A percentile compares a stretch with the other conserved stretches of the same genome.
These are phyloP conservation scores for Avena sativa DNA, from an alignment of 176 grass and related monocot species.

Conservation along the genomic window DNA sequence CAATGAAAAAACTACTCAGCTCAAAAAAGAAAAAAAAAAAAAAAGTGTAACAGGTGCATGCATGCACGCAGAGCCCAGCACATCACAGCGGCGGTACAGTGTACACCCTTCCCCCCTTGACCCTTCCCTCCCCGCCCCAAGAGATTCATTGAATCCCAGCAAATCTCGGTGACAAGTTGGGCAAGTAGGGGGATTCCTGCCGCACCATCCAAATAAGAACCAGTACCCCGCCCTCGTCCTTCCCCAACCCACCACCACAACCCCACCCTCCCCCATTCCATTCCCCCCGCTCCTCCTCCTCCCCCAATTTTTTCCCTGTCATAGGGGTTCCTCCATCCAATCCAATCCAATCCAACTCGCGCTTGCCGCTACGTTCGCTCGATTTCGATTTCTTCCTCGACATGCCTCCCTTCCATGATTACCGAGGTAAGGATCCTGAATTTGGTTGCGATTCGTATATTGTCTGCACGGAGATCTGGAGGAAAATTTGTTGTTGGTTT, in stretches of 20 bases:
- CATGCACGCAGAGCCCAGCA: background rate
- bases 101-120: conserved; percentile 4
- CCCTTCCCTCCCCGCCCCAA: background rate
- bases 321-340: conserved; percentile 47
- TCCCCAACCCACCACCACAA: conserved; percentile 8
- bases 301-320: conserved; percentile 51
- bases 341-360: background rate
- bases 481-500: background rate
- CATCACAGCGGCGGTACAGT: conserved; percentile 29
- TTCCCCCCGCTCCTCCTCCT: background rate
- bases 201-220: conserved; percentile 51
- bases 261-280: background rate
- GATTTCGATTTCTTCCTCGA: conserved; percentile 13
- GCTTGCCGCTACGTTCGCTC: background rate
- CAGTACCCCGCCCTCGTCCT: background rate
- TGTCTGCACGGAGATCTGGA: background rate
- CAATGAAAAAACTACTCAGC: too few relatives aligned
- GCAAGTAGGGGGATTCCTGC: conserved; percentile 16
- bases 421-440: conserved; percentile 45
- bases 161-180: conserved; percentile 46
- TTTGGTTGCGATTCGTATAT: background rate
- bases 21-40: background rate
- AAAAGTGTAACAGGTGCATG: background rate
- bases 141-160: conserved; percentile 55
- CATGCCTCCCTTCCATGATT: conserved; percentile 67